Base-by-base conservation (phyloP, 228 moss, liverwort and hornwort species). In the Sphagnum fallax region DNA sequence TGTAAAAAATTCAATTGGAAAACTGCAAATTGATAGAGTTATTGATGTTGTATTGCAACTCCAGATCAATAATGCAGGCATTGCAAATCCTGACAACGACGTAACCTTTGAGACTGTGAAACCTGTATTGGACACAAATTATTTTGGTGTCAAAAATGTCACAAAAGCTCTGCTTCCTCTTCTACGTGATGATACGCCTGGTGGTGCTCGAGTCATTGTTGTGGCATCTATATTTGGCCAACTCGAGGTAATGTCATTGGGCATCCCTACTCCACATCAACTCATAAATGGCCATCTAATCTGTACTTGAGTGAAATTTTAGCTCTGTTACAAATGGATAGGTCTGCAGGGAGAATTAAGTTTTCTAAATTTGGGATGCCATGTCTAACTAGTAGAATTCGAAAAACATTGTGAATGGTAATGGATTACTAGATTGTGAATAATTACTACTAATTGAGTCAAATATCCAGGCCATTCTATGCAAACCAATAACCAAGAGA, bases 121-220 rank as follows among this genome's bases (percentile, higher is more conserved):
- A 32, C 47, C 73, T 18, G 80, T 78, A 67, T 63, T 89, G 73
- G 76, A 82, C 63, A 87, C 84, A 60, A 89, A 89, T 49, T 89
- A 81, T 75, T 82, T 79, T 1, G 84, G 89, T 14, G 72, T 81
- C 52, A 84, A 80, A 75, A 72, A 75, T 16, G 74, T 87, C 60
- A 84, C 82, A 4, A 63, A 78, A 72, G 77, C 82, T 9, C 10
- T 87, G 66, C 51, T 88, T 67, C 87, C 87, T 5, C n/a, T 79
- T 12, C 18, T 84, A 52, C 77, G 84, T 5, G 73, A 73, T 50
- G 47, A 71, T 6, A 49, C 73, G 4, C 50, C 71, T 32, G 73
- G 79, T 51, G 82, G 77, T 32, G 73, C 75, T 62, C 84, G 81
- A 13, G 65, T 88, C 50, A 69, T 88, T 2, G 60, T 81, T 32